Evolutionary conservation across 1,284 basidiomycete species (phyloP), one percentile per base, ranked within the genome.

Genomic region (Pyrrhoderma noxium): DNA sequence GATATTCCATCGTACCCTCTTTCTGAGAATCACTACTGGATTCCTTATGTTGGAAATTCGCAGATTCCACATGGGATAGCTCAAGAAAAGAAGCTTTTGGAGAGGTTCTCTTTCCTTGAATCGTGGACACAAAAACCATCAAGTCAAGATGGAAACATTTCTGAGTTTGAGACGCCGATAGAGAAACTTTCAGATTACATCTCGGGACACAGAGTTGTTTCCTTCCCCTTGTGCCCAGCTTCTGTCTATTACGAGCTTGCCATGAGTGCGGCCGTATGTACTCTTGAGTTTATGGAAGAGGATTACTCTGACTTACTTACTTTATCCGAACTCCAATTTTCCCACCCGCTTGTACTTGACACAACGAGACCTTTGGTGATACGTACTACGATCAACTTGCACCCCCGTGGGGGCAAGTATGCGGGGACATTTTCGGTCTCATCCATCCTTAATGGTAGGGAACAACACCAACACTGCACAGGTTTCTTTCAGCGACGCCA

Each of bases 1-100:
- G 72, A 73, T 52, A 62, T 85, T 9, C 85, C 85, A 0, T 65
- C 70, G 2, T 87, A 86, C 61, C 82, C 82, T 0, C 83, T 85
- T 59, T 65, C 70, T 5, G 68, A 67, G 43, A 67, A 70, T 0
- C 72, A 70, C 35, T 84, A 79, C 59, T 86, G 80, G 81, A 71
- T 80, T 1, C 61, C 66, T 0, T 81, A 69, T 59, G 58, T 65
- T 41, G 74, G 76, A 47, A 27, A 43, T 4, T 3, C 37, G 7
- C 16, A 16, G 38, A 8, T 22, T 5, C 16, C 14, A 22, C 14
- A 7, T 40, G n/a, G 38, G 16, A 22, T 5, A 16, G 16, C 38
- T 16, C 35, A 40, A 40, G 21, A 19, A 36, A 7, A 36, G 8
- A 54, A 61, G 2, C 39, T 38, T 2, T 39, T 51, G 14, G 21